Evolutionary conservation across 495 filamentous ascomycete genomes (phyloP), one percentile per base, ranked within the genome.

Genomic region (Penicillium cinerascens): DNA sequence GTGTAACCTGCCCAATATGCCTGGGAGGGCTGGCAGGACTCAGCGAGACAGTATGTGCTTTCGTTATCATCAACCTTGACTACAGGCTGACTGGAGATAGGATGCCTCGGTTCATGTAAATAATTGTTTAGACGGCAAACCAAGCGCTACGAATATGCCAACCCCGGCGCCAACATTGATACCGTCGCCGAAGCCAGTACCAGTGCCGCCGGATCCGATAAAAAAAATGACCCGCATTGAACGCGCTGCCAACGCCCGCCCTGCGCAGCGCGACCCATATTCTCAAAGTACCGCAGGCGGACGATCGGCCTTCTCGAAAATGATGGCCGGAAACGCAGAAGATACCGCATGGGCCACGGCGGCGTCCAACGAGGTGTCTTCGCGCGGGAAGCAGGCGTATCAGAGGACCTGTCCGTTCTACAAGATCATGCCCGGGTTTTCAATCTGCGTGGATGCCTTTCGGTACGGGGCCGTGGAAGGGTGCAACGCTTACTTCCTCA

Each of bases 321-420:
- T 97, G 37, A 97, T 97, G 92, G 85, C 89, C 5, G 82, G 83
- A 8, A 89, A 95, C 66, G 88, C 88, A 18, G 93, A 97, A 73
- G 87, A 96, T 65, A 77, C 82, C 0, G 93, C 93, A 2, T 97
- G 95, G 95, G 83, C 89, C 2, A 80, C 78, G 4, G 92, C 93
- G 15, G 89, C 92, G 4, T 88, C 91, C 18, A 77, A 87, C 0
- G 89, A 96, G 64, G 71, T 79, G 5, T 78, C 84, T 2, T 85
- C 89, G 6, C 79, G 89, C 20, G 93, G 93, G n/a, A 96, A 92
- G 67, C 88, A 88, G 38, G 85, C 92, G 1, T 92, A 91, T 66
- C 78, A 91, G 60, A 79, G 95, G 45, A 95, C 88, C 1, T 99
- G 93, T 65, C 93, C 93, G 0, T 99, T 98, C 64, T 99, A 97